phyloP scores from a whole-genome alignment of 2,329 filamentous ascomycete species.

The Colletotrichum kahawae region DNA sequence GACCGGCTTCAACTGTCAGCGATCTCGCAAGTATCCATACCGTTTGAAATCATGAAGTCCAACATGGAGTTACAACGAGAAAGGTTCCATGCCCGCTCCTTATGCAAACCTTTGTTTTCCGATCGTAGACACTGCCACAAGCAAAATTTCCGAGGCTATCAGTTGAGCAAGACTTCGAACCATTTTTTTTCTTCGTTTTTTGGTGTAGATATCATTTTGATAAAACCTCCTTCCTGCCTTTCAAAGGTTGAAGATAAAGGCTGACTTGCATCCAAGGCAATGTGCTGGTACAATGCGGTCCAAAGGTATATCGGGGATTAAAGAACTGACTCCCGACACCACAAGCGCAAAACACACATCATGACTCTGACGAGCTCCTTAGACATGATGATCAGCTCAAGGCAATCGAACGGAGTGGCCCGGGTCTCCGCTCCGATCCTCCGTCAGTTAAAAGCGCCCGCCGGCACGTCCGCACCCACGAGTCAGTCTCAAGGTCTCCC shows the following conservation, averaged over 20 bases:
- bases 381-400: neutral
- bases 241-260: neutral
- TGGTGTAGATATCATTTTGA: rapidly evolving
- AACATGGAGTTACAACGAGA: neutral
- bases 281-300: too few species aligned
- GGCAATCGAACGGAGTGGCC: neutral
- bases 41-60: neutral
- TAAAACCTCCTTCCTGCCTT: rapidly evolving
- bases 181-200: neutral
- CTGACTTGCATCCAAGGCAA: neutral
- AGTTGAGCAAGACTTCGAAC: neutral
- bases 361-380: neutral
- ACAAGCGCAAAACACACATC: neutral
- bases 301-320: neutral
- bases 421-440: neutral
- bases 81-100: neutral
- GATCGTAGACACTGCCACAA: neutral
- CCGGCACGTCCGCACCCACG: neutral
- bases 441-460: neutral
- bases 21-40: neutral
- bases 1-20: neutral
- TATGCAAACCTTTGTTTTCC: neutral
- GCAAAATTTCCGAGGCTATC: neutral
- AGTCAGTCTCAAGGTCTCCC: neutral
- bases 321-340: neutral